Evolutionary conservation across 2,329 filamentous ascomycete genomes (phyloP).

Genomic region (Graphilbum sp.): DNA sequence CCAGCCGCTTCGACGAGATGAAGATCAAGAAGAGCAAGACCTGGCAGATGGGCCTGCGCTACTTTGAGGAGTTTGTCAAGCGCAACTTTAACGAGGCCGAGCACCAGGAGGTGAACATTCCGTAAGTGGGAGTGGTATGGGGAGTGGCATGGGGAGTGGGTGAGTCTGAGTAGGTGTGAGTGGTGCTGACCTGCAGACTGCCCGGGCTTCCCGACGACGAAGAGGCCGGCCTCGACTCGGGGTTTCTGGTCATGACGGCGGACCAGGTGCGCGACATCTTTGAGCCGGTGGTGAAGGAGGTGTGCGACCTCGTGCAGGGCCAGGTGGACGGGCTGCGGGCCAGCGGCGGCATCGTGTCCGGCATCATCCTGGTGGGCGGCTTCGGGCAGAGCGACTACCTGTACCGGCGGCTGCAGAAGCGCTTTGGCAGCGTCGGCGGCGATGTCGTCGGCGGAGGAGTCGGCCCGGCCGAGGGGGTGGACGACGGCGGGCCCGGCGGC

Average conservation of each 20-base stretch:
- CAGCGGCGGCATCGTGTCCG: conserved; percentile 46
- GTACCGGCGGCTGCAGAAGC: conserved; percentile 51
- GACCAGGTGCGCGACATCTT: conserved; percentile 58
- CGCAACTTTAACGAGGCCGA: conserved; percentile 70
- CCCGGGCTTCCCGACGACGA: conserved; percentile 63
- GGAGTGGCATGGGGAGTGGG: too few relatives aligned
- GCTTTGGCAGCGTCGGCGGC: conserved; percentile 31
- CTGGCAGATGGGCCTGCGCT: conserved; percentile 63
- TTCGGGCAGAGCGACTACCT: conserved; percentile 69
- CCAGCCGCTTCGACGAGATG: conserved; percentile 55
- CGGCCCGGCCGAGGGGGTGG: background rate
- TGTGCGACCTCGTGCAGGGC: conserved; percentile 50
- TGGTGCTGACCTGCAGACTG: conserved; percentile 28
- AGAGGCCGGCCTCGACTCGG: conserved; percentile 56
- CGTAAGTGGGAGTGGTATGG: conserved; percentile 30
- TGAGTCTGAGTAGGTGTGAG: conserved; percentile 18
- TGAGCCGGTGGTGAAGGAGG: conserved; percentile 56
- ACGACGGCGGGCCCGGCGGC: background rate
- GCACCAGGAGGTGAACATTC: conserved; percentile 60
- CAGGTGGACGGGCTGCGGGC: conserved; percentile 47
- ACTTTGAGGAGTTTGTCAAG: conserved; percentile 77
- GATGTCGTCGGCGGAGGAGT: background rate
- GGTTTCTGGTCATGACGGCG: conserved; percentile 57
- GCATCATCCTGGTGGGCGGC: conserved; percentile 69
- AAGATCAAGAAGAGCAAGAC: conserved; percentile 62